These are phyloP conservation scores for Pseudozyma flocculosa DNA, from an alignment of 1,284 basidiomycete genomes.

Conservation along the genomic window DNA sequence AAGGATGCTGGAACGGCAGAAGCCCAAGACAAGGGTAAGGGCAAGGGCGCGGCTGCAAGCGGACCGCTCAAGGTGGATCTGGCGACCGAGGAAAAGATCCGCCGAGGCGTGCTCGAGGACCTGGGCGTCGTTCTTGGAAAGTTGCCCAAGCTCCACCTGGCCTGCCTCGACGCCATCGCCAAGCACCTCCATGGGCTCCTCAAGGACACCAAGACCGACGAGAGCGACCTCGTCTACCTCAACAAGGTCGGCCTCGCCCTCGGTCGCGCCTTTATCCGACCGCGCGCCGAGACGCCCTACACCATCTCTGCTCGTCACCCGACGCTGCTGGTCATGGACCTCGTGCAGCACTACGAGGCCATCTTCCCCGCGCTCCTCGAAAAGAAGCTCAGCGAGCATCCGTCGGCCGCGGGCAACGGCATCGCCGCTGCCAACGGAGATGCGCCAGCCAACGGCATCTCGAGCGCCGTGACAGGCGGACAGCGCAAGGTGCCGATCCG, in stretches of 20 bases:
- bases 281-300: constrained; percentile 82
- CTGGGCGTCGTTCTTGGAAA: constrained; percentile 70
- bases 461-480: not conserved
- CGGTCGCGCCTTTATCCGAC: constrained; percentile 79
- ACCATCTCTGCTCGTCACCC: constrained; percentile 70
- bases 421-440: not conserved
- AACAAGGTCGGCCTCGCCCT: constrained; percentile 83
- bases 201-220: constrained; percentile 65
- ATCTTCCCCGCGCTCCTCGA: constrained; percentile 78
- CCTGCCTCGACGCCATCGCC: constrained; percentile 76
- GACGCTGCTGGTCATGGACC: constrained; percentile 74
- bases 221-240: constrained; percentile 73
- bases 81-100: constrained; percentile 67
- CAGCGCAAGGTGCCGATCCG: constrained; percentile 70
- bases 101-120: constrained; percentile 66
- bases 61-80: constrained; percentile 77
- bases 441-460: not conserved
- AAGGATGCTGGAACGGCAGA: not conserved
- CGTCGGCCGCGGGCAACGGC: constrained; percentile 57
- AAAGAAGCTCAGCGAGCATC: constrained; percentile 80
- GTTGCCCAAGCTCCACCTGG: constrained; percentile 76
- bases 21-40: constrained; percentile 5
- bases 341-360: constrained; percentile 73
- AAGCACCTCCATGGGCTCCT: constrained; percentile 73
- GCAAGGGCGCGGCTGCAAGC: not conserved